Evolutionary conservation across 257 asterid genomes (phyloP).

Genomic region (Scutellaria barbata): DNA sequence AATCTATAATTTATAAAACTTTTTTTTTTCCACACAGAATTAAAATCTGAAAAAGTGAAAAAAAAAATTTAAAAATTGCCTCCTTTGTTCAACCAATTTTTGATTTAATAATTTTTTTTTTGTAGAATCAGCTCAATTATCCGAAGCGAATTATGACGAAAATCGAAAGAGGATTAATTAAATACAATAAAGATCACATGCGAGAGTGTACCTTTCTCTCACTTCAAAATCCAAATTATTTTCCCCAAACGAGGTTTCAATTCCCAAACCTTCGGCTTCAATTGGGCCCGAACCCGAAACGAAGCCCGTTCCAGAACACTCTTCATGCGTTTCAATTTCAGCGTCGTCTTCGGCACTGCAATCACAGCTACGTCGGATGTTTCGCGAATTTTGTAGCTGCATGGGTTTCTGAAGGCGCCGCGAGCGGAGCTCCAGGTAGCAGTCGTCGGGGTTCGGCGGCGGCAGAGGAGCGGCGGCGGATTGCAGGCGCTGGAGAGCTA

Average conservation of each 20-base stretch:
- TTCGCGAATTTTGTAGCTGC: constrained; percentile 38
- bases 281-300: not conserved
- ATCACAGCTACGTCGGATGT: constrained; percentile 14
- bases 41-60: not conserved
- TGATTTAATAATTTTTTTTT: too few species aligned
- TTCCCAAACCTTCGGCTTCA: constrained; percentile 36
- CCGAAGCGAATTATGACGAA: not conserved
- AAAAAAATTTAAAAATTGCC: too few species aligned
- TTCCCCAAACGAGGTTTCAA: constrained; percentile 58
- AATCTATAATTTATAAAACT: not conserved
- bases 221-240: constrained; percentile 46
- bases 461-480: constrained; percentile 32
- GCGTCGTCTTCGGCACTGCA: constrained; percentile 13
- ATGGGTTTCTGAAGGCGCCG: constrained; percentile 57
- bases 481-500: constrained; percentile 66
- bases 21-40: not conserved
- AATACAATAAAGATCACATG: not conserved
- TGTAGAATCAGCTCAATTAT: too few species aligned
- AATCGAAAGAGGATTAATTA: not conserved
- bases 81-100: not conserved
- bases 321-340: constrained; percentile 10
- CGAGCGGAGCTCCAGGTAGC: constrained; percentile 71
- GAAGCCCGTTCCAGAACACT: not conserved
- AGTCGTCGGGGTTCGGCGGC: constrained; percentile 35
- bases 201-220: constrained; percentile 47